phyloP scores from a whole-genome alignment of 495 filamentous ascomycete species.

The Parmelia sp. region DNA sequence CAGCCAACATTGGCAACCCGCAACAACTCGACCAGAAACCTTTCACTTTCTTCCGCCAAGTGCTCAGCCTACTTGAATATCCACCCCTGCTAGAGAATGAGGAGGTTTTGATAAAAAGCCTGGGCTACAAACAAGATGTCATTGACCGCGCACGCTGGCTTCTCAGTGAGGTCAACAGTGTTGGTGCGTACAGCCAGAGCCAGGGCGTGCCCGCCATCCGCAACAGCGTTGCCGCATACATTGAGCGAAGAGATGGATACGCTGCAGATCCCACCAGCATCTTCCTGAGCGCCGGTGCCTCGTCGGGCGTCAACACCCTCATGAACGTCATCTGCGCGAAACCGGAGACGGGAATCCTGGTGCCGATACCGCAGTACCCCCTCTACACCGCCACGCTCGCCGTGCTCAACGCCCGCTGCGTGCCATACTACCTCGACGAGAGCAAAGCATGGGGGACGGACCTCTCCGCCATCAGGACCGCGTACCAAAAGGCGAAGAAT shows the following conservation, averaged over 20 bases:
- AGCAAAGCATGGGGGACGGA: constrained; percentile 79
- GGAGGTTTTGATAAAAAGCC: constrained; percentile 53
- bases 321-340: constrained; percentile 79
- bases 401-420: constrained; percentile 75
- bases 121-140: constrained; percentile 85
- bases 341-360: constrained; percentile 75
- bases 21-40: constrained; percentile 98
- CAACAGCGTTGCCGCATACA: constrained; percentile 85
- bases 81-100: constrained; percentile 73
- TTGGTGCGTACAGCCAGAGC: constrained; percentile 93
- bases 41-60: constrained; percentile 97
- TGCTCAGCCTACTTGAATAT: constrained; percentile 89
- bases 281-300: constrained; percentile 85
- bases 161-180: constrained; percentile 74
- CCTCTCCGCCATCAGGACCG: constrained; percentile 61
- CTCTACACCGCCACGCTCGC: constrained; percentile 92
- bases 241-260: constrained; percentile 85
- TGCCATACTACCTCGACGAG: constrained; percentile 92
- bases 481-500: constrained; percentile 62
- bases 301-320: constrained; percentile 87
- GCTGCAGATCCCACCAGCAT: constrained; percentile 69
- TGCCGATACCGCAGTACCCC: constrained; percentile 96
- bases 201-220: constrained; percentile 80
- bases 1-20: constrained; percentile 97
- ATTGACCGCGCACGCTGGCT: constrained; percentile 74